phyloP scores from a whole-genome alignment of 345 rosid genomes.

The Camelina neglecta region DNA sequence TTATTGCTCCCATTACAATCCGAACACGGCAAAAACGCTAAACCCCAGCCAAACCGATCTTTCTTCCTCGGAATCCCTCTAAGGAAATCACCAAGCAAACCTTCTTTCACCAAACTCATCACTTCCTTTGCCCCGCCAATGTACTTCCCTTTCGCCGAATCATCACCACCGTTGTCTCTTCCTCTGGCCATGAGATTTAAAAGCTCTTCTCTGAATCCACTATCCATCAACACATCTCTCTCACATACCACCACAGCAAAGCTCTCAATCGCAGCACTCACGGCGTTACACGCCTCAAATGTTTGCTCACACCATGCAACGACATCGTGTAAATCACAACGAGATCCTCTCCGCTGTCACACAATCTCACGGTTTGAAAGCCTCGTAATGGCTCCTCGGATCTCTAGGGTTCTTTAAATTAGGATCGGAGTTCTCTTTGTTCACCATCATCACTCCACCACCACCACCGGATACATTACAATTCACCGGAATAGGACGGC shows the following conservation, averaged over 20 bases:
- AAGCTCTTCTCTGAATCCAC: slow-evolving; percentile 75
- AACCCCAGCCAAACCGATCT: too few relatives aligned
- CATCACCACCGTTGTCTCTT: too few relatives aligned
- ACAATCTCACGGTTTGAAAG: slow-evolving; percentile 31
- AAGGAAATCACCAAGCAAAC: slow-evolving; percentile 30
- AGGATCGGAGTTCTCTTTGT: too few relatives aligned
- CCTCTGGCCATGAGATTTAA: slow-evolving; percentile 40
- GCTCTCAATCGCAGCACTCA: slow-evolving; percentile 62
- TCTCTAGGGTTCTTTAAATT: slow-evolving; percentile 12
- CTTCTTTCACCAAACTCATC: too few relatives aligned
- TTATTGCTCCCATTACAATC: too few relatives aligned
- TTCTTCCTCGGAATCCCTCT: too few relatives aligned
- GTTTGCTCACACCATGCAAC: slow-evolving; percentile 77
- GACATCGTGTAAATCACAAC: slow-evolving; percentile 78
- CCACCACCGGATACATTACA: not conserved
- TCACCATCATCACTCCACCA: too few relatives aligned
- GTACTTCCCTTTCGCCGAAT: slow-evolving; percentile 50
- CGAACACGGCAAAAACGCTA: too few relatives aligned
- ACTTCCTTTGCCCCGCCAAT: too few relatives aligned
- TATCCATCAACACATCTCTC: slow-evolving; percentile 83
- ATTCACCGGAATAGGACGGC: too few relatives aligned
- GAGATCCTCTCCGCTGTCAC: slow-evolving; percentile 51
- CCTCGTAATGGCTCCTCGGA: not conserved
- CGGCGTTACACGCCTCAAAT: slow-evolving; percentile 79
- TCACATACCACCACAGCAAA: slow-evolving; percentile 59